These are phyloP conservation scores for Starmerella bombi DNA, from an alignment of 805 yeast genomes.

Conservation along the genomic window DNA sequence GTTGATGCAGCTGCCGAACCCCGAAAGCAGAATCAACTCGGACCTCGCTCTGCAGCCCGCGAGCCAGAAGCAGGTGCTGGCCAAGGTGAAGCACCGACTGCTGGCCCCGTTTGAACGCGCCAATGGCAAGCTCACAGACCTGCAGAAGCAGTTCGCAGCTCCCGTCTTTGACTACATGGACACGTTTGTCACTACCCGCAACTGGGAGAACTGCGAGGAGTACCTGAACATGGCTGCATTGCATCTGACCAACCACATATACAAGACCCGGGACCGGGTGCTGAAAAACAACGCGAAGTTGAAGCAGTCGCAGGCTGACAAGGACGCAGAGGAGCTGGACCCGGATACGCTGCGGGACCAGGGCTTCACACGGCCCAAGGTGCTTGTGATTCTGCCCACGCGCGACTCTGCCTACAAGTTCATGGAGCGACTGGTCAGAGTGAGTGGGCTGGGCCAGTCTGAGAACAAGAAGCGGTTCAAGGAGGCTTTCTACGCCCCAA, in stretches of 20 bases:
- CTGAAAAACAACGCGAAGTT: slow-evolving; percentile 59
- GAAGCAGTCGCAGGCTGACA: slow-evolving; percentile 22
- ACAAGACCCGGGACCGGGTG: slow-evolving; percentile 75
- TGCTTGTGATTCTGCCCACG: slow-evolving; percentile 69
- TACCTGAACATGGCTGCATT: slow-evolving; percentile 52
- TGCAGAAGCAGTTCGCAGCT: slow-evolving; percentile 44
- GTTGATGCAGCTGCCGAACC: slow-evolving; percentile 11
- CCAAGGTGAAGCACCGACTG: slow-evolving; percentile 34
- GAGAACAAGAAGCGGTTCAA: slow-evolving; percentile 70
- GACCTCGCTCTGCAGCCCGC: neutral
- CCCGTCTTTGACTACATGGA: slow-evolving; percentile 67
- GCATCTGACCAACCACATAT: slow-evolving; percentile 71
- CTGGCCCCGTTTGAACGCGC: slow-evolving; percentile 25
- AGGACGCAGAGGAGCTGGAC: slow-evolving; percentile 22
- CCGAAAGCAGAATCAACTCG: neutral
- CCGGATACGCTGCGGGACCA: slow-evolving; percentile 63
- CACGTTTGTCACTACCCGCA: slow-evolving; percentile 44
- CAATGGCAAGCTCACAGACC: slow-evolving; percentile 28
- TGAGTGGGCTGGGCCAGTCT: slow-evolving; percentile 58
- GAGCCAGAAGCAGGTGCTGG: slow-evolving; percentile 1
- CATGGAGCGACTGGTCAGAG: slow-evolving; percentile 44
- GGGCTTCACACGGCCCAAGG: slow-evolving; percentile 90
- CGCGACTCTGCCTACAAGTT: slow-evolving; percentile 63
- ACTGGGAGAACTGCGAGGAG: slow-evolving; percentile 36
- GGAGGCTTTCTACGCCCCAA: slow-evolving; percentile 49